Percentiles rank a stretch among this genome's conserved stretches.
These are phyloP conservation scores for Physcia stellaris DNA, from an alignment of 495 filamentous ascomycete species.

Conservation along the genomic window DNA sequence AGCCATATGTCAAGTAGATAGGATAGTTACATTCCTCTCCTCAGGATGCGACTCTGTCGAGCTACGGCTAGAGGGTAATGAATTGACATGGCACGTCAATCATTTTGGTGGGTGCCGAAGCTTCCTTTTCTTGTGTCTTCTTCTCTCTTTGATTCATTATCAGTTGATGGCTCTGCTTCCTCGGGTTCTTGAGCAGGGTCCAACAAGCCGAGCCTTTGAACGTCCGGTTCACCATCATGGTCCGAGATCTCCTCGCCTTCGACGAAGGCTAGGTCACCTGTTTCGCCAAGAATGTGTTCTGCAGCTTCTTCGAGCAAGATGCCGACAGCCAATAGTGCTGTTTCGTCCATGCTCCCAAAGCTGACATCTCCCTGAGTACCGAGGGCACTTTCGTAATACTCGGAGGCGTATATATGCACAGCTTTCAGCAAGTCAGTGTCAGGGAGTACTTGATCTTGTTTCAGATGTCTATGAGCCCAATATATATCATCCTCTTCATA, in stretches of 20 bases:
- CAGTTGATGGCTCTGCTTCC: too few relatives aligned
- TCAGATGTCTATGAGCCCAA: slow-evolving; percentile 40
- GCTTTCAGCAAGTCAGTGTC: slow-evolving; percentile 61
- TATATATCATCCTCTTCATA: slow-evolving; percentile 64
- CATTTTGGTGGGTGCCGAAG: too few relatives aligned
- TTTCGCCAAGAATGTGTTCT: slow-evolving; percentile 47
- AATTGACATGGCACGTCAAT: too few relatives aligned
- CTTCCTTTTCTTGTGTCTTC: too few relatives aligned
- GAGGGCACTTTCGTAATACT: slow-evolving; percentile 46
- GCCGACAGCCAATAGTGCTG: slow-evolving; percentile 66
- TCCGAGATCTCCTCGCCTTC: slow-evolving; percentile 48
- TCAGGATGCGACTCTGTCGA: too few relatives aligned
- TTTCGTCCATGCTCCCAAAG: slow-evolving; percentile 68
- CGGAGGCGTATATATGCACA: slow-evolving; percentile 58
- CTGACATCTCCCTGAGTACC: slow-evolving; percentile 21
- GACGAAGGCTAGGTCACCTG: slow-evolving; percentile 61
- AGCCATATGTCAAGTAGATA: too few relatives aligned
- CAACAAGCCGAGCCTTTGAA: too few relatives aligned
- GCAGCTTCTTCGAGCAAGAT: slow-evolving; percentile 69
- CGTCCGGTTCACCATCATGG: too few relatives aligned
- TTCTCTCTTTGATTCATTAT: too few relatives aligned
- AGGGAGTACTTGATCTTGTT: slow-evolving; percentile 44
- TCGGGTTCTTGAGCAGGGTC: too few relatives aligned
- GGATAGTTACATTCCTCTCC: too few relatives aligned
- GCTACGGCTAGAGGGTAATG: too few relatives aligned